Evolutionary conservation across 257 asterid genomes (phyloP).

Genomic region (Capsicum baccatum): DNA sequence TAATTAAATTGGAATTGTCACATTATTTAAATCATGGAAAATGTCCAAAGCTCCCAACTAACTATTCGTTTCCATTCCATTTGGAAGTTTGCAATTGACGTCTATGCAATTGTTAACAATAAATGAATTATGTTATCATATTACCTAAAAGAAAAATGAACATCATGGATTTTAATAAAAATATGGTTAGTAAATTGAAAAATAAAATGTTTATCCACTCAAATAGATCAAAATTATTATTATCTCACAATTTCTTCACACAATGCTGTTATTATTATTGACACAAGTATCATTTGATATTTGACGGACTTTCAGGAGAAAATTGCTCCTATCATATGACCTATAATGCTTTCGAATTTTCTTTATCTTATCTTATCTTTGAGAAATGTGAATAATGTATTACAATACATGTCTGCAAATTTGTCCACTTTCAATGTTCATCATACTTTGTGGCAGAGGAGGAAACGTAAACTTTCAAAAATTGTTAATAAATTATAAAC

Average conservation of each 20-base stretch:
- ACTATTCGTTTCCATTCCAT: background rate
- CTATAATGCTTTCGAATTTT: background rate
- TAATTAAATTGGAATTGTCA: background rate
- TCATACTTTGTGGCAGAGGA: background rate
- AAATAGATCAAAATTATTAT: background rate
- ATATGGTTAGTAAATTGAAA: background rate
- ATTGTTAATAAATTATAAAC: background rate
- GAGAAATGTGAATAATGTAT: background rate
- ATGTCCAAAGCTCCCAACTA: background rate
- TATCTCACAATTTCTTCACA: background rate
- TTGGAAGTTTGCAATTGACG: background rate
- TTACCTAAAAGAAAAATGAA: background rate
- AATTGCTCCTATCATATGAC: background rate
- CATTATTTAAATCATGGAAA: background rate
- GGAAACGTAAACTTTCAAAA: background rate
- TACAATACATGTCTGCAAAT: background rate
- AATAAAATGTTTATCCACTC: background rate
- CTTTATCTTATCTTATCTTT: background rate
- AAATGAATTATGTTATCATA: background rate
- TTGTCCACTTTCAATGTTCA: background rate
- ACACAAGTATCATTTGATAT: too few relatives aligned
- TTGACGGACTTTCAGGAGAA: background rate
- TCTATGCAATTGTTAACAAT: background rate
- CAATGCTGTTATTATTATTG: too few relatives aligned
- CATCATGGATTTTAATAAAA: background rate